Evolutionary conservation across 2,329 filamentous ascomycete species (phyloP).

Genomic region (Cordyceps javanica): DNA sequence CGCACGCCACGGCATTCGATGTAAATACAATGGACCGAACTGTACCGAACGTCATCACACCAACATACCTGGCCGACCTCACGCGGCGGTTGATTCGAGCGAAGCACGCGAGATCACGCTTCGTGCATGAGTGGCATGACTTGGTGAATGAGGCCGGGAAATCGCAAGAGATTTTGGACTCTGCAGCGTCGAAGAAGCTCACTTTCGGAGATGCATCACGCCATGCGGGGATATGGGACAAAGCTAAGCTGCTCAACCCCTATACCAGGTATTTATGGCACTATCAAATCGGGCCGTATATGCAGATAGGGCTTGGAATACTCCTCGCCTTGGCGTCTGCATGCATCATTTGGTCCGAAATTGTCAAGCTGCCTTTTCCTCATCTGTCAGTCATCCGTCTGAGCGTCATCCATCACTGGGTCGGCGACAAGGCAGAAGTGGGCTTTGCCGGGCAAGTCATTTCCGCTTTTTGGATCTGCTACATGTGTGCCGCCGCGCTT

Average conservation of each 20-base stretch:
- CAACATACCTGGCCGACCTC: slow-evolving; percentile 86
- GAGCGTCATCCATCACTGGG: slow-evolving; percentile 69
- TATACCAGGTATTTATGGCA: slow-evolving; percentile 76
- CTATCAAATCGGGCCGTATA: slow-evolving; percentile 64
- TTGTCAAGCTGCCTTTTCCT: slow-evolving; percentile 76
- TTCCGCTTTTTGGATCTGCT: slow-evolving; percentile 82
- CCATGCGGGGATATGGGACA: slow-evolving; percentile 47
- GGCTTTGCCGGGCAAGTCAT: slow-evolving; percentile 82
- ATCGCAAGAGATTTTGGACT: slow-evolving; percentile 77
- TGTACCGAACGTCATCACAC: slow-evolving; percentile 79
- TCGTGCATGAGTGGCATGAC: slow-evolving; percentile 77
- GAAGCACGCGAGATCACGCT: slow-evolving; percentile 75
- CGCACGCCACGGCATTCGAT: slow-evolving; percentile 35
- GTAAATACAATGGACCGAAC: slow-evolving; percentile 38
- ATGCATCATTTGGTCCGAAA: slow-evolving; percentile 87
- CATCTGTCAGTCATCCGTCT: slow-evolving; percentile 64
- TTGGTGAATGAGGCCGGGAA: slow-evolving; percentile 68
- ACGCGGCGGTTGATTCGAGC: slow-evolving; percentile 77
- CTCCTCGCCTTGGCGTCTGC: slow-evolving; percentile 69
- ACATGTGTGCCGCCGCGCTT: slow-evolving; percentile 90
- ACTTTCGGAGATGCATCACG: slow-evolving; percentile 61
- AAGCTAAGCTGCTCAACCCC: slow-evolving; percentile 62
- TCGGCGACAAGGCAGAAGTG: slow-evolving; percentile 64
- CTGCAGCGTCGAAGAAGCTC: slow-evolving; percentile 71
- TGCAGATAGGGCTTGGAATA: slow-evolving; percentile 58